Conservation (phyloP, 352 stramenopile species). For the Chrysophaeum taylorii region DNA sequence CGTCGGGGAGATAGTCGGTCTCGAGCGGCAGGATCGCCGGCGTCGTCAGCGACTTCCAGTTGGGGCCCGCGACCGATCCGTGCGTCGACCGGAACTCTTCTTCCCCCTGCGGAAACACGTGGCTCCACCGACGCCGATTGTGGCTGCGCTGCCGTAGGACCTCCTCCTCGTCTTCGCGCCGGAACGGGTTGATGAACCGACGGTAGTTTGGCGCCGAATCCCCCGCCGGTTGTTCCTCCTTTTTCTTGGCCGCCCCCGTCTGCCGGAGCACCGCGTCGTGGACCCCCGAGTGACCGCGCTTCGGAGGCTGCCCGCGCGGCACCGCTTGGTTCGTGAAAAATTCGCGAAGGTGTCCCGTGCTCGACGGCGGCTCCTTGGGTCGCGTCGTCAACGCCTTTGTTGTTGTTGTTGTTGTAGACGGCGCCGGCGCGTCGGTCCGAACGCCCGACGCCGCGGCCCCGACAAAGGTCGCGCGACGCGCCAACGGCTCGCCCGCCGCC, state of each 20-base stretch:
- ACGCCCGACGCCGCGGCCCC: too few species aligned
- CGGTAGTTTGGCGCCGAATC: neutral
- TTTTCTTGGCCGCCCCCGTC: too few species aligned
- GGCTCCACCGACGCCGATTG: conserved; percentile 85
- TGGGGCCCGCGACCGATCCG: conserved; percentile 61
- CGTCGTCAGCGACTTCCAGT: conserved; percentile 87
- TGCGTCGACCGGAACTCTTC: conserved; percentile 43
- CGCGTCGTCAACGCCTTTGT: too few species aligned
- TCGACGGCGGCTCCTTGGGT: too few species aligned
- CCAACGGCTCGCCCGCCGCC: neutral
- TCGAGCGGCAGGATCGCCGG: conserved; percentile 81
- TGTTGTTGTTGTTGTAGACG: too few species aligned
- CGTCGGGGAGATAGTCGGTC: conserved; percentile 58
- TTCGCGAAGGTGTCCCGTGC: too few species aligned
- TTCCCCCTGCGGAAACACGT: conserved; percentile 78
- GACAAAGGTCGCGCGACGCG: too few species aligned
- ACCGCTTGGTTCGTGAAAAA: too few species aligned
- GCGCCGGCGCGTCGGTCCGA: too few species aligned
- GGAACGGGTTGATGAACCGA: conserved; percentile 35
- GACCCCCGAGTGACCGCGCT: too few species aligned
- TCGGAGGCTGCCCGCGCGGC: too few species aligned
- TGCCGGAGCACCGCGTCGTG: too few species aligned
- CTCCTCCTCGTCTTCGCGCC: conserved; percentile 59
- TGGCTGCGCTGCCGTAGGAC: conserved; percentile 60
- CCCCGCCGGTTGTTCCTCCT: neutral